These are phyloP conservation scores for Aspergillus conjunctus DNA, from an alignment of 495 filamentous ascomycete species.

Conservation along the genomic window DNA sequence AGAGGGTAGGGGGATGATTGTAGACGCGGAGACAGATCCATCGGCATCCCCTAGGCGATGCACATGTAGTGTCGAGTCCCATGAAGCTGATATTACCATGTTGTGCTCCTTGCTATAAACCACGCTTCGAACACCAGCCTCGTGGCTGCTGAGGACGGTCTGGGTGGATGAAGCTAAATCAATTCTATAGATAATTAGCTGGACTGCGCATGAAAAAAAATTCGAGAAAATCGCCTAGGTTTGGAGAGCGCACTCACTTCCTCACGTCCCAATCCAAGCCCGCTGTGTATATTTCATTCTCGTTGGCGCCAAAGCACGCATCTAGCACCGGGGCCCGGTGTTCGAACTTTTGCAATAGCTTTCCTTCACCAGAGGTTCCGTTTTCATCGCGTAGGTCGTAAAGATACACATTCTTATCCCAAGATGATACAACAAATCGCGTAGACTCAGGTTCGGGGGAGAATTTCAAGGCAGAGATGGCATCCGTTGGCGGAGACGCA, in stretches of 20 bases:
- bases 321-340: constrained; percentile 87
- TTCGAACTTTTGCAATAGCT: constrained; percentile 70
- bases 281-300: constrained; percentile 81
- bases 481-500: constrained; percentile 74
- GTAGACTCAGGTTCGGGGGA: constrained; percentile 66
- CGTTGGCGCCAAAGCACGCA: constrained; percentile 80
- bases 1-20: constrained; percentile 67
- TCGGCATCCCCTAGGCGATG: constrained; percentile 57
- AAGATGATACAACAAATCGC: constrained; percentile 84
- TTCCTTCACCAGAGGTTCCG: constrained; percentile 55
- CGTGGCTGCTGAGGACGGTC: constrained; percentile 76
- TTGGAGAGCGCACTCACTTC: constrained; percentile 49
- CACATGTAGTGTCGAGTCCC: constrained; percentile 88
- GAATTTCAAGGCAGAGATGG: constrained; percentile 84
- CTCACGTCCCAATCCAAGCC: constrained; percentile 85
- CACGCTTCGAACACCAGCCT: constrained; percentile 75
- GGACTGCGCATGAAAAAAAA: neutral
- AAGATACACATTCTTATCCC: constrained; percentile 90
- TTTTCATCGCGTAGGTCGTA: constrained; percentile 74
- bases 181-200: constrained; percentile 53
- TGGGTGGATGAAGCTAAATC: constrained; percentile 71
- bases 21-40: constrained; percentile 46
- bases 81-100: constrained; percentile 84
- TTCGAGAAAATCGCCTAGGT: neutral
- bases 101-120: constrained; percentile 76